Evolutionary conservation across 192 early-diverging fungal genomes (phyloP).

Genomic region (Rhizophagus clarus): DNA sequence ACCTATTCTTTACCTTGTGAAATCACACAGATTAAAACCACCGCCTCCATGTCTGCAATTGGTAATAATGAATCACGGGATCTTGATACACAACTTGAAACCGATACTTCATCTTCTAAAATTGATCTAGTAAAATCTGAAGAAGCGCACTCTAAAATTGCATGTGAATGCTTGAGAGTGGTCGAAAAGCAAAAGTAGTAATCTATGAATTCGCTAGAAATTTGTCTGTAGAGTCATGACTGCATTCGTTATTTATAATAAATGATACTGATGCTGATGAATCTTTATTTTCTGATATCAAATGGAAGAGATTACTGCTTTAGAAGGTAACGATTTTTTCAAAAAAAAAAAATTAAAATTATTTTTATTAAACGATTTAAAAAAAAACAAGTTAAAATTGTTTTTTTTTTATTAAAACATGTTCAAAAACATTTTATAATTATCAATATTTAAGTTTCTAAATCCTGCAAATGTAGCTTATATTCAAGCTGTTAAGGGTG

Average conservation of each 20-base stretch:
- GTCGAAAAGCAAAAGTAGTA: constrained; percentile 3
- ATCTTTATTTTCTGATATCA: neutral
- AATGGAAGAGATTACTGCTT: constrained; percentile 20
- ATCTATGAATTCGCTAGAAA: constrained; percentile 20
- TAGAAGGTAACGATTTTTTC: constrained; percentile 2
- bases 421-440: no score
- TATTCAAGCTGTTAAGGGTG: no score
- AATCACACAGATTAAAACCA: no score
- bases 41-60: no score
- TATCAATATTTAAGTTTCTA: no score
- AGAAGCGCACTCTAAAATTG: neutral
- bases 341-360: no score
- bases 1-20: no score
- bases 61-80: no score
- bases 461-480: no score
- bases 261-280: neutral
- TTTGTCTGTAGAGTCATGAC: neutral
- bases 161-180: constrained; percentile 13
- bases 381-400: no score
- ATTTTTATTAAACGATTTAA: no score
- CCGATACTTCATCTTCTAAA: neutral
- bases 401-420: no score
- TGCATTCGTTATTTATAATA: constrained; percentile 19
- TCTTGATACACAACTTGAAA: neutral
- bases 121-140: neutral